phyloP scores from a whole-genome alignment of 1,284 basidiomycete species.

The Earliella scabrosa region DNA sequence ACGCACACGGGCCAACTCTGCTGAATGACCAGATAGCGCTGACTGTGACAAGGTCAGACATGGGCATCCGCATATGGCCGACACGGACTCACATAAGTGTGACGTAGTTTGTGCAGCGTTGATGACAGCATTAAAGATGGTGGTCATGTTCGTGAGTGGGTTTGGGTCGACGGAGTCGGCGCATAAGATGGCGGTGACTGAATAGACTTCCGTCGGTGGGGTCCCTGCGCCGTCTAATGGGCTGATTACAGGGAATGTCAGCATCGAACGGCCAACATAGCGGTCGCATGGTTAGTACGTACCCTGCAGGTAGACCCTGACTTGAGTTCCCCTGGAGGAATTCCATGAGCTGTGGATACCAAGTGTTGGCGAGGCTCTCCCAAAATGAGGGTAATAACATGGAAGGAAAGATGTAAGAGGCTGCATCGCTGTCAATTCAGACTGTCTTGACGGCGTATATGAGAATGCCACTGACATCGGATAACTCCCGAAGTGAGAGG shows the following conservation, averaged over 20 bases:
- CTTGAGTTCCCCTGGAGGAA: no score
- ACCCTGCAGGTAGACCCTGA: no score
- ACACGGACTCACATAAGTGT: constrained; percentile 18
- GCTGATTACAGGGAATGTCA: not conserved
- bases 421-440: not conserved
- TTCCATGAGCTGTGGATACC: no score
- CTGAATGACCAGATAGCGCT: constrained; percentile 12
- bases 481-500: constrained; percentile 12
- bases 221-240: no score
- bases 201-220: constrained; percentile 1
- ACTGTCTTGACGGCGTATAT: no score
- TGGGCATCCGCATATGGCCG: no score
- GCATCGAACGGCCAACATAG: no score
- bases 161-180: constrained; percentile 23
- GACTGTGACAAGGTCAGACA: constrained; percentile 9
- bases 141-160: constrained; percentile 11
- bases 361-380: no score
- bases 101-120: constrained; percentile 12
- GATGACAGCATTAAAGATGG: constrained; percentile 21
- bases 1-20: constrained; percentile 14
- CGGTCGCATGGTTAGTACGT: no score
- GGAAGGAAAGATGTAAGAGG: no score
- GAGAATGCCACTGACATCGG: not conserved
- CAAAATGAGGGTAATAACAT: no score
- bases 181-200: constrained; percentile 18